Conservation (phyloP, 2,329 filamentous ascomycete species). For the Penicillium sp. region DNA sequence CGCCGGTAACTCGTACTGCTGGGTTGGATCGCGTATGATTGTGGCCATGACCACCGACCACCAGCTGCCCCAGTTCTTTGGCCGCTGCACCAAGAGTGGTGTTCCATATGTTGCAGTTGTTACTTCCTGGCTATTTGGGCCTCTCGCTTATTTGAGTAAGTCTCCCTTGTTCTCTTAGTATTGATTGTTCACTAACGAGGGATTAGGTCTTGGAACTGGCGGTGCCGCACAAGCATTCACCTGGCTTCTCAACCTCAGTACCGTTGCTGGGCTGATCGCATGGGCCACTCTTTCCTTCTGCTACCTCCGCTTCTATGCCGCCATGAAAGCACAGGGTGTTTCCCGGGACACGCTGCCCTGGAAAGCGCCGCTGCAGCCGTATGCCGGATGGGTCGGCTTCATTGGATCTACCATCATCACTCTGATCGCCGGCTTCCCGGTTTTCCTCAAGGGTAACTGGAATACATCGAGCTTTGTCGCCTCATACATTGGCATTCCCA, state of each 20-base stretch:
- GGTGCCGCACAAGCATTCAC: constrained; percentile 37
- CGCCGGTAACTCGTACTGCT: constrained; percentile 42
- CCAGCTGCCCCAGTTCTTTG: constrained; percentile 56
- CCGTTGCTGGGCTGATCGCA: constrained; percentile 47
- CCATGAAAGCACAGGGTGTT: constrained; percentile 39
- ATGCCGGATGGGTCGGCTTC: constrained; percentile 58
- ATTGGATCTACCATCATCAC: constrained; percentile 57
- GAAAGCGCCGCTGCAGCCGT: constrained; percentile 52
- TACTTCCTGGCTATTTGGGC: constrained; percentile 47
- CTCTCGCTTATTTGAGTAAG: constrained; percentile 41
- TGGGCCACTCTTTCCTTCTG: constrained; percentile 44
- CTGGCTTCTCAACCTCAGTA: constrained; percentile 45
- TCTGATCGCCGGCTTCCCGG: constrained; percentile 64
- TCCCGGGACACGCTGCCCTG: constrained; percentile 44
- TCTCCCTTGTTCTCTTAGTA: neutral
- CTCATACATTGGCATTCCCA: constrained; percentile 42
- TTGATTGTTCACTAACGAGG: neutral
- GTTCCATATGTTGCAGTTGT: constrained; percentile 57
- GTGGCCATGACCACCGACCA: constrained; percentile 57
- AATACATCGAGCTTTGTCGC: constrained; percentile 36
- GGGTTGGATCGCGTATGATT: constrained; percentile 55
- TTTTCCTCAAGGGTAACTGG: constrained; percentile 35
- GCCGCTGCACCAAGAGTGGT: constrained; percentile 50
- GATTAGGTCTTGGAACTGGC: constrained; percentile 31
- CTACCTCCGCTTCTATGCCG: constrained; percentile 53